These are phyloP conservation scores for Dipodascopsis uninucleata DNA, from an alignment of 805 yeast species.

Conservation along the genomic window DNA sequence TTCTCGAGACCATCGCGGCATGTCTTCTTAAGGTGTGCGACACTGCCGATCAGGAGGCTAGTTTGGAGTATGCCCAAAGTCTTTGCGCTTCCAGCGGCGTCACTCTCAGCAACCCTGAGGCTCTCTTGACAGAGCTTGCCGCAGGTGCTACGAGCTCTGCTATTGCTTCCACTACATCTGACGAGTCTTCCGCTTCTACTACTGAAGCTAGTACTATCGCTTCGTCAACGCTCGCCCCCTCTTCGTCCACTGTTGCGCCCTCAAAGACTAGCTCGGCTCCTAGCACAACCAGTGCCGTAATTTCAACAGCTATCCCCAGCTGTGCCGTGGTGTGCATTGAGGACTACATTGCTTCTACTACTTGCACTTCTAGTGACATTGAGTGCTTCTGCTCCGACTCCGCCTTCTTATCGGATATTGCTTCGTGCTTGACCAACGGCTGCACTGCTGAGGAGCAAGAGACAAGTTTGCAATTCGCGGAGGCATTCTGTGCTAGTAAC, in stretches of 20 bases:
- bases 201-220: not conserved
- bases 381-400: conserved; percentile 19
- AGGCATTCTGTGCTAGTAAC: conserved; percentile 16
- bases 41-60: conserved; percentile 22
- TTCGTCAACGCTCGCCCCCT: too few species aligned
- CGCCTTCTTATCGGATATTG: conserved; percentile 10
- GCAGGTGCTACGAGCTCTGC: too few species aligned
- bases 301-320: not conserved
- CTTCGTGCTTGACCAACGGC: conserved; percentile 14
- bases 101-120: conserved; percentile 15
- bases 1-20: conserved; percentile 12
- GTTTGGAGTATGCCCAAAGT: conserved; percentile 16
- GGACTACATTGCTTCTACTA: conserved; percentile 5
- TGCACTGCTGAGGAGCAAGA: conserved; percentile 22
- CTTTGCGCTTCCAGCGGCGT: conserved; percentile 21
- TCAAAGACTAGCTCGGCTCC: too few species aligned
- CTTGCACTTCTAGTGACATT: conserved; percentile 15
- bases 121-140: conserved; percentile 11
- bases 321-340: conserved; percentile 11
- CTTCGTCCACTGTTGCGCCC: too few species aligned
- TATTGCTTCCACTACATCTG: conserved; percentile 1
- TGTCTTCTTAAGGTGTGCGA: conserved; percentile 18
- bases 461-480: conserved; percentile 18
- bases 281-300: too few species aligned
- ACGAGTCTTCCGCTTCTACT: conserved; percentile 6